Conservation (phyloP, 148 eudicot genomes). For the Rhododendron ovatum region DNA sequence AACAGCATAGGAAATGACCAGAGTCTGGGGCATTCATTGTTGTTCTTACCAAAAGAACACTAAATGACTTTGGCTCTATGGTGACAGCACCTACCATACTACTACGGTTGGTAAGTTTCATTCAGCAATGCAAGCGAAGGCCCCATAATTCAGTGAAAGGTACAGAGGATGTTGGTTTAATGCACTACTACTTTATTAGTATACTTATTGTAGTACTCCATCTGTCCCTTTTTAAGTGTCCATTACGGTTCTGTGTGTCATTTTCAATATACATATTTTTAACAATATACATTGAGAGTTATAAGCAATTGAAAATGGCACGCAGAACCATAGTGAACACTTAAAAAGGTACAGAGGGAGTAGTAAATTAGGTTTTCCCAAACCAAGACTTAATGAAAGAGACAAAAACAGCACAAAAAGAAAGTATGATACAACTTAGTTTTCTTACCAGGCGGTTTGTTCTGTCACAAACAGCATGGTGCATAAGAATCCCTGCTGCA, state of each 20-base stretch:
- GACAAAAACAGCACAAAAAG: background rate
- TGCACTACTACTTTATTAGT: background rate
- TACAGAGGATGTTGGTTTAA: background rate
- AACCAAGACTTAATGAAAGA: background rate
- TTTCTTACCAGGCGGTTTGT: slow-evolving; percentile 64
- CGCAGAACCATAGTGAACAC: too few species aligned
- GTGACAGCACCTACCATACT: background rate
- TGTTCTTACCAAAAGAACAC: background rate
- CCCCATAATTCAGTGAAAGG: background rate
- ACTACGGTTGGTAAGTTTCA: background rate
- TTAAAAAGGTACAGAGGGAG: too few species aligned
- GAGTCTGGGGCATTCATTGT: background rate
- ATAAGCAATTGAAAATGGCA: too few species aligned
- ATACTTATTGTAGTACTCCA: too few species aligned
- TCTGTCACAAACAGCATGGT: slow-evolving; percentile 91
- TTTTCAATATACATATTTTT: too few species aligned
- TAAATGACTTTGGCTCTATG: background rate
- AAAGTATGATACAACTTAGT: background rate
- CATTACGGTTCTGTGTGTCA: too few species aligned
- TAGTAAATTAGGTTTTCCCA: background rate
- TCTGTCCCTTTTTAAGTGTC: too few species aligned
- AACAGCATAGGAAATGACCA: background rate
- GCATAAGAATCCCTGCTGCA: slow-evolving; percentile 96
- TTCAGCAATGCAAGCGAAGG: background rate
- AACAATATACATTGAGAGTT: too few species aligned